A percentile compares a stretch with the other conserved stretches of the same genome.
phyloP scores from a whole-genome alignment of 768 basidiomycete genomes.

The Russula sp. region DNA sequence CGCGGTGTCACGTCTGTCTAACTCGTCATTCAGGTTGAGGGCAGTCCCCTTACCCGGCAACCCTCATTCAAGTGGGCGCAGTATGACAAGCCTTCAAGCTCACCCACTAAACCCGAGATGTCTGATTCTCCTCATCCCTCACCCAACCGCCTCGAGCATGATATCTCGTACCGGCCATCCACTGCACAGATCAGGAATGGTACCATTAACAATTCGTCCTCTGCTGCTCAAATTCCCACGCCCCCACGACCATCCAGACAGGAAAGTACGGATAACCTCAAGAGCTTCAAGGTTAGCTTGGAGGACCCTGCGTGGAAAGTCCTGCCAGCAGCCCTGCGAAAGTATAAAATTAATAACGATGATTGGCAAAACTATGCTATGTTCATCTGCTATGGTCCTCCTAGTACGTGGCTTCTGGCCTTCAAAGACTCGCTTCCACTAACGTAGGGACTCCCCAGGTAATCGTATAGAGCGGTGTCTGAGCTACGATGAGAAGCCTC shows the following conservation, averaged over 20 bases:
- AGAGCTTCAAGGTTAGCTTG: constrained; percentile 94
- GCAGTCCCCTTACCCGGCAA: constrained; percentile 53
- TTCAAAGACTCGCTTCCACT: not conserved
- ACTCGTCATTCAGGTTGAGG: constrained; percentile 26
- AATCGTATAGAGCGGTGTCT: constrained; percentile 88
- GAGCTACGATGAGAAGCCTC: constrained; percentile 95
- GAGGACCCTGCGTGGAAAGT: constrained; percentile 99
- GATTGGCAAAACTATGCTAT: constrained; percentile 99
- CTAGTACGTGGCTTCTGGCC: constrained; percentile 46
- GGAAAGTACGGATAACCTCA: constrained; percentile 68
- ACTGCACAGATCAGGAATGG: constrained; percentile 12
- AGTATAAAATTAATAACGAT: constrained; percentile 97
- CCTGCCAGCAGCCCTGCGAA: constrained; percentile 93
- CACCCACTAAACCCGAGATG: constrained; percentile 69
- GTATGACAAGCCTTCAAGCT: constrained; percentile 66
- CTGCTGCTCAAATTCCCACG: constrained; percentile 15
- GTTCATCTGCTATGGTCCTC: constrained; percentile 96
- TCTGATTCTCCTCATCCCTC: constrained; percentile 73
- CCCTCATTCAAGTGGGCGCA: constrained; percentile 87
- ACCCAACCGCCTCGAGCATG: constrained; percentile 71
- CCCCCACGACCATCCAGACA: constrained; percentile 47
- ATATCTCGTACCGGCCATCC: constrained; percentile 30
- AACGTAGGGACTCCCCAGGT: constrained; percentile 31
- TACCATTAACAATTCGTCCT: constrained; percentile 4
- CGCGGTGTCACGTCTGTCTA: constrained; percentile 24